phyloP scores from a whole-genome alignment of 139 green algal species.

The Zygnema circumcarinatum region DNA sequence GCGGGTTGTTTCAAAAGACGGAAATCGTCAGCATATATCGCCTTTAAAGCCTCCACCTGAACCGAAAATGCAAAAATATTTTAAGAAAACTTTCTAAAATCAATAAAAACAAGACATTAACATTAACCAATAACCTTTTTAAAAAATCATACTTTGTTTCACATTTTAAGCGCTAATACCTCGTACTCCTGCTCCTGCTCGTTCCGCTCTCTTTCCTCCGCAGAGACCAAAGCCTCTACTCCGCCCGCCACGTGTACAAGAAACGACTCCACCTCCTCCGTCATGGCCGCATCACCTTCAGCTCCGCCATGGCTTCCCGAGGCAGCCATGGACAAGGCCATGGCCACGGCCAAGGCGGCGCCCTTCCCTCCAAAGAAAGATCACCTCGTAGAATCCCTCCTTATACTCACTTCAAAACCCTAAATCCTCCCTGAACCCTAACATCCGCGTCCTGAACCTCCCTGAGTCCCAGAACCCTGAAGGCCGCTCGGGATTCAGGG shows the following conservation, averaged over 20 bases:
- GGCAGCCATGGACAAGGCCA: no score
- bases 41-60: slow-evolving; percentile 25
- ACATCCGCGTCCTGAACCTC: no score
- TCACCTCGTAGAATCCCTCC: background rate
- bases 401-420: no score
- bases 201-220: background rate
- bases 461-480: no score
- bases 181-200: background rate
- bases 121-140: background rate
- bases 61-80: background rate
- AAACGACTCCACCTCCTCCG: background rate
- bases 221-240: background rate
- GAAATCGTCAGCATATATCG: slow-evolving; percentile 27
- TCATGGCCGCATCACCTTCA: background rate
- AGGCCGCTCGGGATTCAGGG: no score
- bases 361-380: background rate
- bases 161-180: background rate
- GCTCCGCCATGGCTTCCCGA: background rate
- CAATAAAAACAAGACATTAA: background rate
- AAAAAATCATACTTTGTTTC: background rate
- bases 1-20: background rate
- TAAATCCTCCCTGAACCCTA: no score
- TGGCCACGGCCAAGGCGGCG: background rate
- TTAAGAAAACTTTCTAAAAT: background rate
- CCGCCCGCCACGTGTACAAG: background rate